phyloP scores from a whole-genome alignment of 495 filamentous ascomycete species.

The Trichoderma orchidacearum region DNA sequence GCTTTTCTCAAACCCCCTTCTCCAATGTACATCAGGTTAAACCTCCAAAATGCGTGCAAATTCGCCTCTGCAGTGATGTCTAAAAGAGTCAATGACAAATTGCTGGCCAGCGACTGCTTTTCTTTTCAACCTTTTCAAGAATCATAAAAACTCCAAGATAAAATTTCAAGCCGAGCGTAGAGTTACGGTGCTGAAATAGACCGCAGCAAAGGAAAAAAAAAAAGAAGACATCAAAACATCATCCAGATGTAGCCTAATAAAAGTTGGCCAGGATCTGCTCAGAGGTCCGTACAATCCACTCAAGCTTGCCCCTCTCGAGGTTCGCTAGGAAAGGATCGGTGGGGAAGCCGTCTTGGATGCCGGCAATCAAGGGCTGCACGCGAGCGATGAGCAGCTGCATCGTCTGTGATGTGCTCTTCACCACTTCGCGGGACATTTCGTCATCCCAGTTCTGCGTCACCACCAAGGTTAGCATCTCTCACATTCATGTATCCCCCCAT shows the following conservation, averaged over 20 bases:
- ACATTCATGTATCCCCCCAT: not conserved
- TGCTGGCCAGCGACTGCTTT: too few species aligned
- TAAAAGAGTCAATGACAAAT: not conserved
- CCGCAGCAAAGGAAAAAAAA: not conserved
- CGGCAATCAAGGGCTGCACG: not conserved
- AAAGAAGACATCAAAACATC: not conserved
- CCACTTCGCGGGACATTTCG: not conserved
- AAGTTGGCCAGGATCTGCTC: not conserved
- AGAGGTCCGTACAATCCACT: slow-evolving; percentile 2
- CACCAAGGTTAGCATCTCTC: not conserved
- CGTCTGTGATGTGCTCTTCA: not conserved
- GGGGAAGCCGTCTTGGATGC: slow-evolving; percentile 2
- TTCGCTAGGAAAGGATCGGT: slow-evolving; percentile 3
- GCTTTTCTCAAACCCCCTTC: not conserved
- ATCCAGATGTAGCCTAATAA: not conserved
- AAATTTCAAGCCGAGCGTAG: too few species aligned
- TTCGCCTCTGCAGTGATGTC: not conserved
- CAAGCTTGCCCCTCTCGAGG: not conserved
- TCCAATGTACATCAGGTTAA: not conserved
- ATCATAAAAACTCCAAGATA: too few species aligned
- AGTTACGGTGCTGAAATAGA: not conserved
- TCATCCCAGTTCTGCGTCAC: not conserved
- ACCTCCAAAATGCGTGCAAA: not conserved
- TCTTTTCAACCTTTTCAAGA: too few species aligned
- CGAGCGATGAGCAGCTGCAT: slow-evolving; percentile 1